phyloP scores from a whole-genome alignment of 1,284 basidiomycete species.

The Schizophyllum commune region DNA sequence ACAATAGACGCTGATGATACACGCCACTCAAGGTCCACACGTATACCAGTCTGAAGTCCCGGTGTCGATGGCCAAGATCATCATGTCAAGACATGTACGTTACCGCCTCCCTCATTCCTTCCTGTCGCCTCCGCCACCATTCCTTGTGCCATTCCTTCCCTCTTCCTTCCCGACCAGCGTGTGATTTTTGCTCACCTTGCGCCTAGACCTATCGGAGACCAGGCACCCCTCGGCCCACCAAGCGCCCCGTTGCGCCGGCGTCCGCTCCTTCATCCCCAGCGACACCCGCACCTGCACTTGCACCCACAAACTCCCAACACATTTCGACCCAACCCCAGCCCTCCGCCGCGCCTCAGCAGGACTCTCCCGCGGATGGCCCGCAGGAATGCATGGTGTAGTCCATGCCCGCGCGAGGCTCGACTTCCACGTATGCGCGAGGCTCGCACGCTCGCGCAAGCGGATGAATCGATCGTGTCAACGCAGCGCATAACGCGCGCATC shows the following conservation, averaged over 20 bases:
- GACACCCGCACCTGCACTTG: not conserved
- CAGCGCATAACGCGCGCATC: no score
- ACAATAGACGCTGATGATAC: not conserved
- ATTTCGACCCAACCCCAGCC: not conserved
- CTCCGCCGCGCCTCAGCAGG: not conserved
- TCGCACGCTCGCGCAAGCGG: no score
- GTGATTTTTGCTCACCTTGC: not conserved
- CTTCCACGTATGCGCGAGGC: no score
- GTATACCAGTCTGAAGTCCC: slow-evolving; percentile 13
- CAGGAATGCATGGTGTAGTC: not conserved
- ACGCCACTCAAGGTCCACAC: slow-evolving; percentile 8
- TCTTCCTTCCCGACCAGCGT: no score
- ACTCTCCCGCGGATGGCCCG: not conserved
- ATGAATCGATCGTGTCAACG: no score
- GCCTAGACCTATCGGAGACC: not conserved
- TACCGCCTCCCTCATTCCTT: not conserved
- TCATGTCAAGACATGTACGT: slow-evolving; percentile 17
- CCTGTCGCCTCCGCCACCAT: not conserved
- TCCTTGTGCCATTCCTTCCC: no score
- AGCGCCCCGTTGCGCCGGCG: not conserved
- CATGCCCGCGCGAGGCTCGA: not conserved
- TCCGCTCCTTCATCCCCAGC: not conserved
- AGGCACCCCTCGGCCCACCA: not conserved
- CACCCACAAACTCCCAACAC: not conserved
- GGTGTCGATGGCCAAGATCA: slow-evolving; percentile 17